phyloP scores from a whole-genome alignment of 345 rosid species.

The Citrus unshiu region DNA sequence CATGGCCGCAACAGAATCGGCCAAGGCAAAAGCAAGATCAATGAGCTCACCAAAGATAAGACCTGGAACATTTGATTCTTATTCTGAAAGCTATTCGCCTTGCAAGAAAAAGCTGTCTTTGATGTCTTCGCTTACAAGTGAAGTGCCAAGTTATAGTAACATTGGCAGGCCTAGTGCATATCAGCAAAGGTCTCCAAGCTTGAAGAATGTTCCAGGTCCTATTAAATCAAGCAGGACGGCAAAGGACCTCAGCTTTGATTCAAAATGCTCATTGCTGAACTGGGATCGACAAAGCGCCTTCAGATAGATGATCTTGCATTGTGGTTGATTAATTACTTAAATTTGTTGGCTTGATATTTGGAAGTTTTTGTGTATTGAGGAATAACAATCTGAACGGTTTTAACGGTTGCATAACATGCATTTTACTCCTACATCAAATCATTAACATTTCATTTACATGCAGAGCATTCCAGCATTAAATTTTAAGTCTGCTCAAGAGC shows the following conservation, averaged over 20 bases:
- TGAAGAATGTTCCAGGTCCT: constrained; percentile 50
- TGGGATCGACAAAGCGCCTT: constrained; percentile 37
- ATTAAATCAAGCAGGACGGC: constrained; percentile 41
- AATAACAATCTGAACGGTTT: not conserved
- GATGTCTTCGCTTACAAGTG: constrained; percentile 38
- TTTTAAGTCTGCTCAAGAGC: not conserved
- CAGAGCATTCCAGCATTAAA: not conserved
- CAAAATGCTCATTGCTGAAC: constrained; percentile 44
- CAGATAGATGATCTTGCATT: constrained; percentile 34
- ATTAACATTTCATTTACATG: not conserved
- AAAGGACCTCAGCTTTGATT: constrained; percentile 59
- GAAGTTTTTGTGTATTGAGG: not conserved
- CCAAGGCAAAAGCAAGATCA: constrained; percentile 80
- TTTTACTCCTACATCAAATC: not conserved
- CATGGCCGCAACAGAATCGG: constrained; percentile 93
- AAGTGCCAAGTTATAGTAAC: constrained; percentile 39
- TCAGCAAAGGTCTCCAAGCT: constrained; percentile 80
- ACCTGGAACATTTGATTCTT: constrained; percentile 64
- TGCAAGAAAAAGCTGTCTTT: constrained; percentile 57
- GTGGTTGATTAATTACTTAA: not conserved
- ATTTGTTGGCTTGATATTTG: constrained; percentile 16
- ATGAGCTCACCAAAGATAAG: constrained; percentile 68
- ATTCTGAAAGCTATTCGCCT: constrained; percentile 78
- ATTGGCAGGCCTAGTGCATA: constrained; percentile 36
- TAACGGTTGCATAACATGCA: not conserved